Conservation (phyloP, 1,139 yeast genomes). For the Suhomyces kunorum region DNA sequence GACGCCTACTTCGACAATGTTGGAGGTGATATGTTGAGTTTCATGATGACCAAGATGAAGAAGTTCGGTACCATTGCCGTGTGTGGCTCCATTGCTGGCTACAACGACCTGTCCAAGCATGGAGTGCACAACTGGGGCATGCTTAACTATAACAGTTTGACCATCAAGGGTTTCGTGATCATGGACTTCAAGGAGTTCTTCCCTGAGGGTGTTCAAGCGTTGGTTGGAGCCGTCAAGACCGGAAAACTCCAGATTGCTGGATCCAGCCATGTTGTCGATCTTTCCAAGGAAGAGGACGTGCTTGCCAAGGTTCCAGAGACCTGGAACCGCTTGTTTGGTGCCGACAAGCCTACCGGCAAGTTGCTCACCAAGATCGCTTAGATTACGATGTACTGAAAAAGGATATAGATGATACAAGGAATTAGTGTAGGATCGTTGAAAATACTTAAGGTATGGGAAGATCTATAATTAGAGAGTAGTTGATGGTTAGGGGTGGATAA, state of each 20-base stretch:
- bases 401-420: neutral
- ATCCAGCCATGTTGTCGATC: slow-evolving; percentile 28
- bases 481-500: too few relatives aligned
- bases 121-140: slow-evolving; percentile 41
- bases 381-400: neutral
- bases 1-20: slow-evolving; percentile 33
- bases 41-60: slow-evolving; percentile 21
- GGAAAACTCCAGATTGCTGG: slow-evolving; percentile 43
- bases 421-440: too few relatives aligned
- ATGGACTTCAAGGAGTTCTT: slow-evolving; percentile 35
- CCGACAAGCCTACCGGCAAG: slow-evolving; percentile 37
- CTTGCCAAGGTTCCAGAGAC: slow-evolving; percentile 31
- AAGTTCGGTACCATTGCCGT: slow-evolving; percentile 28
- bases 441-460: too few relatives aligned
- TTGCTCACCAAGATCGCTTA: slow-evolving; percentile 35
- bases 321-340: slow-evolving; percentile 33
- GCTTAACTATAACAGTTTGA: slow-evolving; percentile 50
- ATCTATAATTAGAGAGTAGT: too few relatives aligned
- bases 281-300: slow-evolving; percentile 23
- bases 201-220: slow-evolving; percentile 36
- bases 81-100: slow-evolving; percentile 35
- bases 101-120: slow-evolving; percentile 36
- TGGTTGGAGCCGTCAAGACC: slow-evolving; percentile 35
- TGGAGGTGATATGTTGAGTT: slow-evolving; percentile 26
- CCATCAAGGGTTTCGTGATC: slow-evolving; percentile 51